Base-by-base conservation (phyloP, 495 filamentous ascomycete species). In the Penicillium canescens region DNA sequence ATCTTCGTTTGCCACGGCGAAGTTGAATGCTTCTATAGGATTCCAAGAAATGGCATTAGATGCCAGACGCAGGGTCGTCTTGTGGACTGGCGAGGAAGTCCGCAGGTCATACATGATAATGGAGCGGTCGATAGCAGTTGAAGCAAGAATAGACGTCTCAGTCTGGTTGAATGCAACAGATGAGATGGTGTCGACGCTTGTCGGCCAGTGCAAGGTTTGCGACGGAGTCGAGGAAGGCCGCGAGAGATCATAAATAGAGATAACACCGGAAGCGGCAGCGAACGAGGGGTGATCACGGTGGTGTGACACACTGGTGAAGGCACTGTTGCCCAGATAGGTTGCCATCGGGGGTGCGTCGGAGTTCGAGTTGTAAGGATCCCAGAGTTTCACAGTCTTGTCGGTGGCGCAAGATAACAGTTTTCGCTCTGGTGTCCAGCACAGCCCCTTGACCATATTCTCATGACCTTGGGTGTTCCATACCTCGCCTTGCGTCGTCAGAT, bases 21-120 rank as follows among this genome's bases (percentile, higher is more conserved):
- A 90, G 65, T 96, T 96, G 78, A 95, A 92, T 6, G 91, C 86
- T 71, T 96, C 92, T 86, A 96, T 92, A 0, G 93, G 94, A 65
- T 98, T 98, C 90, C 93, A 99, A 28, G 86, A 77, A 34, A 98
- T 80, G 14, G 89, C 79, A 68, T 98, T 98, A 21, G 85, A 87
- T 23, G 91, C 86, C 41, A 97, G 81, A 40, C 82, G 88, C 36
- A 97, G 82, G 3, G 88, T 81, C 6, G 88, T 80, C 57, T 92
- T 92, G 36, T 86, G 79, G 13, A 97, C 78, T 11, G 94, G 90
- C 34, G 86, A 90, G 8, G 84, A 85, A 44, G 95, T 98, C 41
- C 94, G 87, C 28, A 98, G 77, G 70, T 98, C 94, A 68, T 90
- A 91, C 50, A 98, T 81, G 46, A 96, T 85, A 51, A 98, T 77